These are phyloP conservation scores for Penicillium crustosum DNA, from an alignment of 2,329 filamentous ascomycete species.

Conservation along the genomic window DNA sequence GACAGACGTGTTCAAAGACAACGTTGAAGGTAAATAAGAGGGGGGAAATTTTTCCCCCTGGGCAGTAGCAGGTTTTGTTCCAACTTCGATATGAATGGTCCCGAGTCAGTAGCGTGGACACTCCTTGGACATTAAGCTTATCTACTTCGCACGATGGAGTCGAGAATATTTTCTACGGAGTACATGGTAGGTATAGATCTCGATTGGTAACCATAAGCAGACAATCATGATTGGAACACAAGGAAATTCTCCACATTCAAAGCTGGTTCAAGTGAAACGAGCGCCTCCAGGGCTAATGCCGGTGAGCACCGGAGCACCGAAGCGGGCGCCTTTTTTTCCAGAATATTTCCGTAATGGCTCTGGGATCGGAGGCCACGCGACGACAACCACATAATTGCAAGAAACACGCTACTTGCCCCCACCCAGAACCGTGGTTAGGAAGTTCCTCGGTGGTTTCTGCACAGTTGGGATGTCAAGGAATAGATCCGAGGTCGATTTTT, in stretches of 20 bases:
- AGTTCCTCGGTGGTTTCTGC: background rate
- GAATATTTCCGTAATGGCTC: no score
- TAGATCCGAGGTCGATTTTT: background rate
- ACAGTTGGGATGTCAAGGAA: background rate
- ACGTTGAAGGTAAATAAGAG: background rate
- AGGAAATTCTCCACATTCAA: background rate
- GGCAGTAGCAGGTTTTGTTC: slow-evolving; percentile 11
- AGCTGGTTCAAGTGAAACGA: background rate
- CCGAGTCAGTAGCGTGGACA: slow-evolving; percentile 5
- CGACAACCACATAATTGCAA: background rate
- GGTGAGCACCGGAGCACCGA: background rate
- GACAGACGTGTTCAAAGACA: background rate
- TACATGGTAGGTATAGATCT: background rate
- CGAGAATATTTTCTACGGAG: background rate
- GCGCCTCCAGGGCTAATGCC: background rate
- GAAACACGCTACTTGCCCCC: background rate
- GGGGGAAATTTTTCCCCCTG: background rate
- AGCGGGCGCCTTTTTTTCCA: background rate
- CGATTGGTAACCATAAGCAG: no score
- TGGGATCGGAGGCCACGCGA: background rate
- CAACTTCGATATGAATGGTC: background rate
- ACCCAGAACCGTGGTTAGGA: background rate
- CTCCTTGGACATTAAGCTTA: slow-evolving; percentile 3
- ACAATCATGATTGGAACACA: background rate
- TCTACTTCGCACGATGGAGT: slow-evolving; percentile 4